Conservation (phyloP, 257 asterid species). For the Gentiana macrophylla region DNA sequence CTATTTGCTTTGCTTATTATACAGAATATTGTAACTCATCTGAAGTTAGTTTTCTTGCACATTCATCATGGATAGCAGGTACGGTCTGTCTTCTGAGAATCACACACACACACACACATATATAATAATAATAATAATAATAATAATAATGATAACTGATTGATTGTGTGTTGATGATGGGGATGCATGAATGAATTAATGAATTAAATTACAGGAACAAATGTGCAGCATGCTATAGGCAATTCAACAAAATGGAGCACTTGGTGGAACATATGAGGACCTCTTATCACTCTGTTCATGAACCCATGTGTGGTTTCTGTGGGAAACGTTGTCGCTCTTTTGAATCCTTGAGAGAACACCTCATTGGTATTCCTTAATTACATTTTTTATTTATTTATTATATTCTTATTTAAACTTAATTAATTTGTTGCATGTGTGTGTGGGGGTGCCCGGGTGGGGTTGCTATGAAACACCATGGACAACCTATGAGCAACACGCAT, state of each 20-base stretch:
- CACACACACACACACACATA: constrained; percentile 4
- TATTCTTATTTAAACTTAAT: too few relatives aligned
- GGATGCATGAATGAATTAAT: not conserved
- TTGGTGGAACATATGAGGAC: constrained; percentile 82
- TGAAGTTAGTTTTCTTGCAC: too few relatives aligned
- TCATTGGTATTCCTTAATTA: constrained; percentile 39
- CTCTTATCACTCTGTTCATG: constrained; percentile 76
- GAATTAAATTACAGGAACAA: constrained; percentile 44
- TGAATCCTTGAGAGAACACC: constrained; percentile 89
- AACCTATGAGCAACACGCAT: too few relatives aligned
- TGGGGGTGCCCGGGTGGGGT: too few relatives aligned
- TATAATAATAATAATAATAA: not conserved
- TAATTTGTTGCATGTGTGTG: too few relatives aligned
- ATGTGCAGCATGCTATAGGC: constrained; percentile 88
- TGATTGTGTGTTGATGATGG: not conserved
- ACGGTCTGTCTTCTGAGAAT: constrained; percentile 41
- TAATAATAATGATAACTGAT: not conserved
- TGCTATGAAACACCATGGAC: too few relatives aligned
- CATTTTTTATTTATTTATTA: too few relatives aligned
- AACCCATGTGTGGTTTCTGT: constrained; percentile 73
- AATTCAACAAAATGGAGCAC: constrained; percentile 84
- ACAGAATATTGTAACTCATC: too few relatives aligned
- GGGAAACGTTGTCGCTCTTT: constrained; percentile 80
- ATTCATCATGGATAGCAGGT: constrained; percentile 44
- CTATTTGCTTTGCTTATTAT: too few relatives aligned